Percentiles rank a stretch among this genome's conserved stretches.
These are phyloP conservation scores for Malus asiatica DNA, from an alignment of 306 rosid species.

Conservation along the genomic window DNA sequence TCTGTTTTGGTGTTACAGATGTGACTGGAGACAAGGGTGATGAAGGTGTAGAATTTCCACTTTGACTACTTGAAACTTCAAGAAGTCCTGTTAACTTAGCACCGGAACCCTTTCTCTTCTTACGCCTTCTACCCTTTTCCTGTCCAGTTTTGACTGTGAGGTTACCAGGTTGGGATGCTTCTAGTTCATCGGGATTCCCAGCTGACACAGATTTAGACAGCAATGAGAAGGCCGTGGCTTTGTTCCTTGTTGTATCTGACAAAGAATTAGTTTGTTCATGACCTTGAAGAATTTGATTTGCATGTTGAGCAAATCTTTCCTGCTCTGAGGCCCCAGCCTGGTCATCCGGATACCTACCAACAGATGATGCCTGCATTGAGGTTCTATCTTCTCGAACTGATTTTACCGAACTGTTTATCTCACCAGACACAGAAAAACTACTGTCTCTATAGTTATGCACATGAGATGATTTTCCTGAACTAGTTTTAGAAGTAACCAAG, in stretches of 20 bases:
- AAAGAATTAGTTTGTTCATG: conserved; percentile 17
- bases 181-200: conserved; percentile 30
- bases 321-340: conserved; percentile 23
- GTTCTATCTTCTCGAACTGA: conserved; percentile 21
- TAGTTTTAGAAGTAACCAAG: conserved; percentile 21
- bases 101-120: conserved; percentile 56
- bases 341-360: conserved; percentile 23
- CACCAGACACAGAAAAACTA: conserved; percentile 32
- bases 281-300: conserved; percentile 22
- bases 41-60: conserved; percentile 96
- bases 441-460: conserved; percentile 28
- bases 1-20: conserved; percentile 37
- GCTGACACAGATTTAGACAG: conserved; percentile 17
- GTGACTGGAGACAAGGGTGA: conserved; percentile 71
- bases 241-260: conserved; percentile 31
- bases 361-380: conserved; percentile 22
- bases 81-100: conserved; percentile 42
- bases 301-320: conserved; percentile 22
- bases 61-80: conserved; percentile 93
- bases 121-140: conserved; percentile 64
- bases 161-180: conserved; percentile 36
- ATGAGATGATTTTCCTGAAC: conserved; percentile 29
- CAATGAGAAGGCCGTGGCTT: conserved; percentile 24
- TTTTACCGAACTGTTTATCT: conserved; percentile 31
- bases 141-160: conserved; percentile 65